Conservation (phyloP, 192 early-diverging fungal genomes). For the Coemansia reversa region DNA sequence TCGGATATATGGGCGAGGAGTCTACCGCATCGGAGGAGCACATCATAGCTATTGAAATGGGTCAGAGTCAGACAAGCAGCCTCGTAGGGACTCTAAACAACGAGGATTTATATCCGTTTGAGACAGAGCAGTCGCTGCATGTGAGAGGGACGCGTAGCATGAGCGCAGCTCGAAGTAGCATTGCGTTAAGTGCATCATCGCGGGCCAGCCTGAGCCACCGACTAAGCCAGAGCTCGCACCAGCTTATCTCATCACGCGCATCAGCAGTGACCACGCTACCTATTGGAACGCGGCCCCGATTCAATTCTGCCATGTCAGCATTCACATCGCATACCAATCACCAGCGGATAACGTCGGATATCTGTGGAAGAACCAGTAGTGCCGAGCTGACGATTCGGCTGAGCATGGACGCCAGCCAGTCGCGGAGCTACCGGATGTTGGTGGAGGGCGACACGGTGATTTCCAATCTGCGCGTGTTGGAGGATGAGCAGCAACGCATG, state of each 20-base stretch:
- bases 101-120: conserved; percentile 3
- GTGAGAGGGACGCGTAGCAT: conserved; percentile 40
- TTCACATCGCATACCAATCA: conserved; percentile 7
- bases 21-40: conserved; percentile 3
- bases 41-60: neutral
- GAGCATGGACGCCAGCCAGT: conserved; percentile 50
- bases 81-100: neutral
- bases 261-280: conserved; percentile 39
- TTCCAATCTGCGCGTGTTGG: conserved; percentile 35
- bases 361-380: conserved; percentile 9
- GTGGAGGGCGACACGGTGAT: conserved; percentile 39
- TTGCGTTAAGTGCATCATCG: conserved; percentile 35
- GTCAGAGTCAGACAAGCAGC: neutral
- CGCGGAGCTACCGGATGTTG: conserved; percentile 45
- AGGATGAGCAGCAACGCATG: conserved; percentile 44
- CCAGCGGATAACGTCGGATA: conserved; percentile 8
- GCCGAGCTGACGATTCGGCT: conserved; percentile 47
- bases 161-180: conserved; percentile 36
- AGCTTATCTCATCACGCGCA: conserved; percentile 1
- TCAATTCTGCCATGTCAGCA: conserved; percentile 37
- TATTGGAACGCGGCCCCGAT: conserved; percentile 35
- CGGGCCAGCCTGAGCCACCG: conserved; percentile 33
- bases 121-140: conserved; percentile 8
- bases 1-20: conserved; percentile 5
- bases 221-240: conserved; percentile 36